Evolutionary conservation across 2,329 filamentous ascomycete species (phyloP).

Genomic region (Paecilomyces sp.): DNA sequence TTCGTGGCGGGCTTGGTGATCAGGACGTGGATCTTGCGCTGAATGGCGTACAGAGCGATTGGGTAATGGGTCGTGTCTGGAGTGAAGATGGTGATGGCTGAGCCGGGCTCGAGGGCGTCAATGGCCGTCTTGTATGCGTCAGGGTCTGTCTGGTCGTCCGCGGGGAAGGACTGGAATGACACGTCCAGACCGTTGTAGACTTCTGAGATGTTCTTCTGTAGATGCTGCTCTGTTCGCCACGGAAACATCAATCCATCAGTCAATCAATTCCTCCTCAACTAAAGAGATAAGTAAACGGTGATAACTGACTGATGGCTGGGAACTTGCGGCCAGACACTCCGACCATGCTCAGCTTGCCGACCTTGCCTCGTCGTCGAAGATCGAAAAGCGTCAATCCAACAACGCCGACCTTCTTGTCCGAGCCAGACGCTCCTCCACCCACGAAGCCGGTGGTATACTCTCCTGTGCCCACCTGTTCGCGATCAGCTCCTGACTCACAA

Average conservation of each 20-base stretch:
- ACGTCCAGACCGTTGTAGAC: slow-evolving; percentile 87
- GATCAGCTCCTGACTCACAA: slow-evolving; percentile 1
- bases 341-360: slow-evolving; percentile 79
- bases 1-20: slow-evolving; percentile 94
- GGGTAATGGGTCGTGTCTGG: slow-evolving; percentile 89
- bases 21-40: slow-evolving; percentile 80
- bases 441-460: slow-evolving; percentile 97
- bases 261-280: no score
- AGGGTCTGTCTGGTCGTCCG: slow-evolving; percentile 63
- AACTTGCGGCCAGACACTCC: slow-evolving; percentile 85
- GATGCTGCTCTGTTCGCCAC: slow-evolving; percentile 58
- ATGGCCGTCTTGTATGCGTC: slow-evolving; percentile 86
- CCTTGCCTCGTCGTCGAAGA: slow-evolving; percentile 79
- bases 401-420: slow-evolving; percentile 94
- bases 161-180: slow-evolving; percentile 75
- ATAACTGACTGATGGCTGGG: slow-evolving; percentile 70
- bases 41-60: slow-evolving; percentile 86
- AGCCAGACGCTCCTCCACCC: slow-evolving; percentile 71
- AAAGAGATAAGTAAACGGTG: no score
- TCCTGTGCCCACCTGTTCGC: slow-evolving; percentile 68
- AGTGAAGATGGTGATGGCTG: slow-evolving; percentile 93
- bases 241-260: no score
- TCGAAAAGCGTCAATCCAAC: slow-evolving; percentile 88
- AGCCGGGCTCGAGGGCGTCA: slow-evolving; percentile 70
- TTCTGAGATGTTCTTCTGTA: slow-evolving; percentile 78